Evolutionary conservation across 2,329 filamentous ascomycete species (phyloP).

Genomic region (Trichoderma sp.): DNA sequence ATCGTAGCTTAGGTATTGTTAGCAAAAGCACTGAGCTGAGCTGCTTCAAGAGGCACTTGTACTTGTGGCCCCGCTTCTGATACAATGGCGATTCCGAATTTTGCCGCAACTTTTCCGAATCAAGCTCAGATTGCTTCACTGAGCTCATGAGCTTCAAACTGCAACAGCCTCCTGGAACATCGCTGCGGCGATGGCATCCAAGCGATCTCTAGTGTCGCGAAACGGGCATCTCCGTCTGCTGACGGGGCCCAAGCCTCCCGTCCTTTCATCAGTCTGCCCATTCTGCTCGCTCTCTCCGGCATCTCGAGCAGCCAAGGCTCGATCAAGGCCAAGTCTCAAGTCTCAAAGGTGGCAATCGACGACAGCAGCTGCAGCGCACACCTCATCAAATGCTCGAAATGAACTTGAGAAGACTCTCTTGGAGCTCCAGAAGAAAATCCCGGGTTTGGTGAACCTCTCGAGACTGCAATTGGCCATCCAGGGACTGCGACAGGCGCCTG

Average conservation of each 20-base stretch:
- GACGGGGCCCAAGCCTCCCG: conserved; percentile 21
- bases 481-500: conserved; percentile 55
- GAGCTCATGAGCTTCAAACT: conserved; percentile 2
- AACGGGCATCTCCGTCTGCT: conserved; percentile 30
- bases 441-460: conserved; percentile 63
- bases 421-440: conserved; percentile 58
- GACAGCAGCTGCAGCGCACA: conserved; percentile 24
- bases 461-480: conserved; percentile 68
- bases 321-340: conserved; percentile 24
- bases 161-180: neutral
- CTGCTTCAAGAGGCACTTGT: neutral
- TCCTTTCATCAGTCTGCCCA: conserved; percentile 28
- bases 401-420: conserved; percentile 59
- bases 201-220: conserved; percentile 29
- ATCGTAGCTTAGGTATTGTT: neutral
- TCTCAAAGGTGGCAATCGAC: conserved; percentile 32
- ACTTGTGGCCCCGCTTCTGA: neutral
- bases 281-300: conserved; percentile 32
- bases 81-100: conserved; percentile 11
- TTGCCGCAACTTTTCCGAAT: conserved; percentile 21
- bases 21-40: neutral
- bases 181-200: conserved; percentile 30
- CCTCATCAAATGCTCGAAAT: conserved; percentile 37
- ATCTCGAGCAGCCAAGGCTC: conserved; percentile 22
- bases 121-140: conserved; percentile 13